Evolutionary conservation across 2,329 filamentous ascomycete genomes (phyloP).

Genomic region (Nothophaeocryptopus gaeumannii): DNA sequence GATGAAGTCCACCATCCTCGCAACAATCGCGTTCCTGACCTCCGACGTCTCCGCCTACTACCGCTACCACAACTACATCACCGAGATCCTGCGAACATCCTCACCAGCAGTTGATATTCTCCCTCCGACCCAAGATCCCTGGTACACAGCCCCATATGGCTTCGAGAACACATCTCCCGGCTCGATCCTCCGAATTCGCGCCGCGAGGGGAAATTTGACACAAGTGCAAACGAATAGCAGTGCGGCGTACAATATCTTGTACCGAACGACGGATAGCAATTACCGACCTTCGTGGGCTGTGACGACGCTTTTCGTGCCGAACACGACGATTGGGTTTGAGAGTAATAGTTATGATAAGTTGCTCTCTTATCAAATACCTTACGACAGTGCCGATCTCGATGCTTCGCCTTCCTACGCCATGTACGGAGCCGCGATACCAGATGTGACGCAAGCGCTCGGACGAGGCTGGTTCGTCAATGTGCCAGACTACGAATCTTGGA

Average conservation of each 20-base stretch:
- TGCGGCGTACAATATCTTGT: slow-evolving; percentile 32
- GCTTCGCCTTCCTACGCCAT: slow-evolving; percentile 40
- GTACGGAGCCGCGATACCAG: slow-evolving; percentile 24
- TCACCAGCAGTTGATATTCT: slow-evolving; percentile 19
- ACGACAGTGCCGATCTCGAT: slow-evolving; percentile 41
- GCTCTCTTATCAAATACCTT: slow-evolving; percentile 32
- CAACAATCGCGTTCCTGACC: neutral
- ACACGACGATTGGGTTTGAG: slow-evolving; percentile 4
- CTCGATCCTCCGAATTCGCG: slow-evolving; percentile 34
- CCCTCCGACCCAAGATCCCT: slow-evolving; percentile 39
- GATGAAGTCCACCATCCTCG: slow-evolving; percentile 7
- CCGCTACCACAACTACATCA: slow-evolving; percentile 12
- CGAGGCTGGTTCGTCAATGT: slow-evolving; percentile 49
- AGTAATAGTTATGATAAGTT: slow-evolving; percentile 19
- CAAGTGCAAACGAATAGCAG: slow-evolving; percentile 27
- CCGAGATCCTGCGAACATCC: slow-evolving; percentile 11
- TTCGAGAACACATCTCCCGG: slow-evolving; percentile 34
- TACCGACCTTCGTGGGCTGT: slow-evolving; percentile 29
- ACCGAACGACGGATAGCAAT: slow-evolving; percentile 28
- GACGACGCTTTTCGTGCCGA: slow-evolving; percentile 30
- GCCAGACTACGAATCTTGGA: slow-evolving; percentile 47
- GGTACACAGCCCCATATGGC: slow-evolving; percentile 34
- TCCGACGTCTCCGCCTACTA: slow-evolving; percentile 12
- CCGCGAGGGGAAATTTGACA: slow-evolving; percentile 31
- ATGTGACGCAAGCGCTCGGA: slow-evolving; percentile 39